phyloP scores from a whole-genome alignment of 2,329 filamentous ascomycete genomes.

The Sclerotinia subarctica region DNA sequence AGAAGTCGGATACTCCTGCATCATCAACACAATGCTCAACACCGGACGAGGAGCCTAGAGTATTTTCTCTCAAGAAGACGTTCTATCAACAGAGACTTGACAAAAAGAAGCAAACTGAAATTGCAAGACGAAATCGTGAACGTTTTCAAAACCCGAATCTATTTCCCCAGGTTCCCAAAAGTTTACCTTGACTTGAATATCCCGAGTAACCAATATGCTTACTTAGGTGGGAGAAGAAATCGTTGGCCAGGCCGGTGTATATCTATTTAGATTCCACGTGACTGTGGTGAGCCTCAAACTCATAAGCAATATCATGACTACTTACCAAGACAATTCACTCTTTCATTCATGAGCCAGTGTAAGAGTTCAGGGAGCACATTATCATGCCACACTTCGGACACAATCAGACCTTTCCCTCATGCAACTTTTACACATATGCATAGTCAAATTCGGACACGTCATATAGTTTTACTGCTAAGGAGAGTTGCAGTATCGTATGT shows the following conservation, averaged over 20 bases:
- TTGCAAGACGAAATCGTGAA: conserved; percentile 77
- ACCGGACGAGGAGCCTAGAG: conserved; percentile 60
- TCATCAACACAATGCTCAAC: conserved; percentile 8
- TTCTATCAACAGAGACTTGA: conserved; percentile 86
- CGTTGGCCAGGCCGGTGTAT: not conserved
- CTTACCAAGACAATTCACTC: conserved; percentile 2
- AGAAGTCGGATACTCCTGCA: conserved; percentile 28
- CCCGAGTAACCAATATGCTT: not conserved
- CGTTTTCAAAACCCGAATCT: conserved; percentile 71
- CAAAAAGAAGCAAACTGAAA: conserved; percentile 72
- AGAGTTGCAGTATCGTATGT: conserved; percentile 21
- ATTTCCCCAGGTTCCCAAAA: conserved; percentile 82
- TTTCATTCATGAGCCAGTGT: not conserved
- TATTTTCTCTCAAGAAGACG: conserved; percentile 81
- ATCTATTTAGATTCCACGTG: not conserved
- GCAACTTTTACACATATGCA: not conserved
- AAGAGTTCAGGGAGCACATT: not conserved
- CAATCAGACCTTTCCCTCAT: conserved; percentile 9
- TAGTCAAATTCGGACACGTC: conserved; percentile 14
- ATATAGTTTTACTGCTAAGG: conserved; percentile 9
- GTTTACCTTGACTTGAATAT: conserved; percentile 42
- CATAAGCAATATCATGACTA: not conserved
- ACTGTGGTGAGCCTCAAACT: not conserved
- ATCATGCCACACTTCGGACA: not conserved
- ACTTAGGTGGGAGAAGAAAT: not conserved